Evolutionary conservation across 2,329 filamentous ascomycete species (phyloP).

Genomic region (Emergomyces orientalis): DNA sequence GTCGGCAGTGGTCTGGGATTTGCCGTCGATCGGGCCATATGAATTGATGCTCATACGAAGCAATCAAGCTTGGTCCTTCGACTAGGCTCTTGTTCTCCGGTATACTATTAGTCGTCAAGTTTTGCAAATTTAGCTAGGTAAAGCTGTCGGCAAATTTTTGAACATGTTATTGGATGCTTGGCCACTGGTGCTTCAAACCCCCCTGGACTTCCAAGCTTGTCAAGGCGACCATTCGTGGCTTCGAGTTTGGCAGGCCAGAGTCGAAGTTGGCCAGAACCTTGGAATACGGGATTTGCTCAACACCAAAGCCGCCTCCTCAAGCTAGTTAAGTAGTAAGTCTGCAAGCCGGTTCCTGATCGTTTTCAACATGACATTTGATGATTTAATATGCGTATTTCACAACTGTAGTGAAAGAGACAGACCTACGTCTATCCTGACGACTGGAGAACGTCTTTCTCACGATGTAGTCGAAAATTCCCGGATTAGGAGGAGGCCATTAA

Average conservation of each 20-base stretch:
- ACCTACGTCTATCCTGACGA: neutral
- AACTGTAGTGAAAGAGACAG: neutral
- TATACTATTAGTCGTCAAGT: neutral
- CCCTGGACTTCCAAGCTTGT: neutral
- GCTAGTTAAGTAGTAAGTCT: neutral
- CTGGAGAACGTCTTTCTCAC: neutral
- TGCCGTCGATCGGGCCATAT: neutral
- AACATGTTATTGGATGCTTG: neutral
- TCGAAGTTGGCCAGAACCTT: neutral
- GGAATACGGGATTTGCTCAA: neutral
- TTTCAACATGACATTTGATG: too few species aligned
- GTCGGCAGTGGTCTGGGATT: neutral
- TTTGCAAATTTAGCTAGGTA: neutral
- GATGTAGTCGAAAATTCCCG: neutral
- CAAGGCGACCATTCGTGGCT: neutral
- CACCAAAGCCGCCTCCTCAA: neutral
- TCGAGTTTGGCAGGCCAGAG: neutral
- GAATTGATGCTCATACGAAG: neutral
- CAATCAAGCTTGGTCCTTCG: neutral
- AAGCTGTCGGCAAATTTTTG: neutral
- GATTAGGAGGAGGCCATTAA: neutral
- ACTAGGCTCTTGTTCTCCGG: neutral
- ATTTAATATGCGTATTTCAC: too few species aligned
- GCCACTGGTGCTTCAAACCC: neutral
- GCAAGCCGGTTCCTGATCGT: neutral